Conservation (phyloP, 805 yeast species). For the Ogataea trehalophila region DNA sequence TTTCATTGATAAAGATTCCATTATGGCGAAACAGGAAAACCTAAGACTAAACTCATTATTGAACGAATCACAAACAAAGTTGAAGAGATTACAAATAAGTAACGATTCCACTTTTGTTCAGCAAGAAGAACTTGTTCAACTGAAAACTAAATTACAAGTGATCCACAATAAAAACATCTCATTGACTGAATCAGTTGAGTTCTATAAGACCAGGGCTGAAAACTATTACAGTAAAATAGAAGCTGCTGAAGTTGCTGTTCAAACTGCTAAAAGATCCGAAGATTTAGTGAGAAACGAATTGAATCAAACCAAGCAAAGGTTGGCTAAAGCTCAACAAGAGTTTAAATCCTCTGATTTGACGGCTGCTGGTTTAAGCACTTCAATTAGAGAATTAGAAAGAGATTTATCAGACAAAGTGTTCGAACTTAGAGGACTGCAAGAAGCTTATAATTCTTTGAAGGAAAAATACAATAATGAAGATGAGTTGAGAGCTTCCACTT, state of each 20-base stretch:
- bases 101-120: conserved; percentile 27
- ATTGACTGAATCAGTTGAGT: conserved; percentile 46
- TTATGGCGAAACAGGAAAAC: conserved; percentile 29
- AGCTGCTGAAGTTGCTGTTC: conserved; percentile 69
- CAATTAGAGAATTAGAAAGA: conserved; percentile 49
- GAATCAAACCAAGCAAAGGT: conserved; percentile 42
- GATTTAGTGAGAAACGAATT: conserved; percentile 47
- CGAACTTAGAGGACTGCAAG: conserved; percentile 46
- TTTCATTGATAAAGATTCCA: conserved; percentile 20
- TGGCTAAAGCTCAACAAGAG: conserved; percentile 48
- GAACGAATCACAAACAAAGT: conserved; percentile 32
- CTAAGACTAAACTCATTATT: conserved; percentile 30
- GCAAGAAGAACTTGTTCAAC: conserved; percentile 35
- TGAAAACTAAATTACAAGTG: conserved; percentile 55
- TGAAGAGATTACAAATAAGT: conserved; percentile 26
- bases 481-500: conserved; percentile 29
- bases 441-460: conserved; percentile 43
- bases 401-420: conserved; percentile 52
- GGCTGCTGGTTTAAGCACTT: conserved; percentile 47
- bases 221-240: conserved; percentile 70
- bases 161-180: conserved; percentile 52
- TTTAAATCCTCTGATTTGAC: conserved; percentile 47
- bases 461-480: conserved; percentile 47
- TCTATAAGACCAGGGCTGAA: conserved; percentile 69
- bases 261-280: conserved; percentile 60